Base-by-base conservation (phyloP, 2,329 filamentous ascomycete species). In the Pseudopyrenochaeta lycopersici region DNA sequence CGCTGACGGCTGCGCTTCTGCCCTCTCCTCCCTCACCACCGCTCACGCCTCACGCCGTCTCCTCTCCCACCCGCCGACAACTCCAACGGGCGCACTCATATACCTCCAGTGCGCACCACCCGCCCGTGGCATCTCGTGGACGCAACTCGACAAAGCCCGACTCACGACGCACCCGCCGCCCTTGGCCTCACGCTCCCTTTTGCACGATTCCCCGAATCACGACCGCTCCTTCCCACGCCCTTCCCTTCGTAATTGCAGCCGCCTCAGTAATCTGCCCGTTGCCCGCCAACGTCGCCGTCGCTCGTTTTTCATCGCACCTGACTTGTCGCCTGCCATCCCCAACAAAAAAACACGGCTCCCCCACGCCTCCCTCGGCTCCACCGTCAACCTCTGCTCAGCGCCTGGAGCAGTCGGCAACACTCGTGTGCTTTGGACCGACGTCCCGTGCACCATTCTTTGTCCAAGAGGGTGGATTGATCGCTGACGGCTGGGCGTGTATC, bases 131-230 rank as follows among this genome's bases (percentile, higher is more conserved):
- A 63, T 50, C 63, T 52, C 61, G 60, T 64, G 60, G 57, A 55
- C 51, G 43, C 49, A 58, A 9, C 41, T 55, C 51, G 36, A 53
- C 66, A 4, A 58, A 58, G 49, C 62, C 49, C 31, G 46, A 41
- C 48, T 47, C 53, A 32, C 52, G 40, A 51, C 23, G 4, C 23
- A 9, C 23, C 9, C 54, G 49, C 50, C 53, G 57, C 61, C 64
- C 56, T 51, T 59, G 60, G 60, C 63, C 60, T 58, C 49, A 73
- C 73, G 65, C 71, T 76, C 72, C 62, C 70, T 70, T n/a, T 66
- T 60, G 50, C 51, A 62, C 64, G 70, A 70, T 75, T 75, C 71
- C 57, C 63, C 60, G 63, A 70, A 71, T 72, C 70, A 67, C 71
- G 52, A 66, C 63, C 70, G 52, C 63, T 72, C 71, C 46, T 73